Evolutionary conservation across 148 eudicot genomes (phyloP), one percentile per base, ranked within the genome.

Genomic region (Persicaria tinctoria): DNA sequence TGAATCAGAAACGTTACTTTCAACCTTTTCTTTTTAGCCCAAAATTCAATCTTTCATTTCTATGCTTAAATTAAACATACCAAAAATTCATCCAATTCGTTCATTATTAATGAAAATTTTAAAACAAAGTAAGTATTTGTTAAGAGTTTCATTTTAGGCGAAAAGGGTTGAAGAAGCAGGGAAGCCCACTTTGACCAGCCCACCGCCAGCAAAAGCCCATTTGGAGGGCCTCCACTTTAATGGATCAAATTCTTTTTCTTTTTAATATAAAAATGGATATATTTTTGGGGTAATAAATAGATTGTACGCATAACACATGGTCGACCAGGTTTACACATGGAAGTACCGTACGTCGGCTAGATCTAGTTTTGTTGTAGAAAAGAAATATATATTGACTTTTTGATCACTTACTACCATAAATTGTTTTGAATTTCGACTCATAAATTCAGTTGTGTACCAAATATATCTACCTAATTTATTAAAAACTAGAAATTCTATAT

Each of bases 161-260:
- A 23, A 23, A 23, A 23, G 27, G 27, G 63, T 4, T 14, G 27
- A 20, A 56, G 17, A 18, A 27, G 17, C 32, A 57, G 63, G 10
- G 10, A 57, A 18, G 27, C 63, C 63, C 27, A 20, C 27, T 5
- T 57, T 57, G 63, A 57, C 63, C 63, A n/a, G 63, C 18, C 63
- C 63, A 57, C 63, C 63, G 63, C 63, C 63, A 9, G 23, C 27
- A 57, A 57, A 57, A 57, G 27, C 63, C 63, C 63, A 57, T 57
- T 17, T 57, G 27, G 17, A 17, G 63, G 41, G 41, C 56, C 8
- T 57, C 18, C 27, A 3, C 63, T 20, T n/a, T 32, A 32, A 32
- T 32, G 2, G 41, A 32, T 53, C 56, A 11, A 51, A 10, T 51
- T 13, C n/a, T 12, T 53, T 13, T 53, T 53, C 16, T 51, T 13